A percentile compares a stretch with the other conserved stretches of the same genome.
Evolutionary conservation across 1,284 basidiomycete genomes (phyloP).

Genomic region (Tilletia caries): DNA sequence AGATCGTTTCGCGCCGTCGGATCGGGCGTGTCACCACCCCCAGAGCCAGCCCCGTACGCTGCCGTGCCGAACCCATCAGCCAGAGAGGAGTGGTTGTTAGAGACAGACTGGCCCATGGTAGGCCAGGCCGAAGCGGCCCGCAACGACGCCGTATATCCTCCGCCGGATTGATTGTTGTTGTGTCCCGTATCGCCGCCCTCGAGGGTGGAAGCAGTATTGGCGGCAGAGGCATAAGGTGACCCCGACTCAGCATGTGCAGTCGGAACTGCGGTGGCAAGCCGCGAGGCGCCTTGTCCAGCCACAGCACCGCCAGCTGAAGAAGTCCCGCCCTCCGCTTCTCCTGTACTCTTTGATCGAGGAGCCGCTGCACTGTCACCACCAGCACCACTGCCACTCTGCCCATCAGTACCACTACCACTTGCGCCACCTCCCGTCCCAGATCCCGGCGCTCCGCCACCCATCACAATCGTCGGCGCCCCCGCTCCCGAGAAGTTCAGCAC

Average conservation of each 20-base stretch:
- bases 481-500: conserved; percentile 1
- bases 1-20: not conserved
- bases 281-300: not conserved
- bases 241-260: not conserved
- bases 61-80: not conserved
- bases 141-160: not conserved
- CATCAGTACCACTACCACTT: not conserved
- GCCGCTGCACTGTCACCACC: not conserved
- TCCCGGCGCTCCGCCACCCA: not conserved
- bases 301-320: not conserved
- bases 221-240: too few relatives aligned
- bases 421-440: not conserved
- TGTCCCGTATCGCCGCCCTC: too few relatives aligned
- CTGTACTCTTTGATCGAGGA: not conserved
- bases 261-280: not conserved
- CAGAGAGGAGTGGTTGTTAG: too few relatives aligned
- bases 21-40: too few relatives aligned
- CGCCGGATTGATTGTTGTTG: too few relatives aligned
- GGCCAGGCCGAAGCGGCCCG: conserved; percentile 1
- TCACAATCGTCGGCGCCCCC: conserved; percentile 2
- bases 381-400: not conserved
- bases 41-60: not conserved
- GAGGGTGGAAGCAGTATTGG: too few relatives aligned
- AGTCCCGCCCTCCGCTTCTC: not conserved
- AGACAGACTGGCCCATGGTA: not conserved